Evolutionary conservation across 2,329 filamentous ascomycete genomes (phyloP), one percentile per base, ranked within the genome.

Genomic region (Verticillium tricorpus): DNA sequence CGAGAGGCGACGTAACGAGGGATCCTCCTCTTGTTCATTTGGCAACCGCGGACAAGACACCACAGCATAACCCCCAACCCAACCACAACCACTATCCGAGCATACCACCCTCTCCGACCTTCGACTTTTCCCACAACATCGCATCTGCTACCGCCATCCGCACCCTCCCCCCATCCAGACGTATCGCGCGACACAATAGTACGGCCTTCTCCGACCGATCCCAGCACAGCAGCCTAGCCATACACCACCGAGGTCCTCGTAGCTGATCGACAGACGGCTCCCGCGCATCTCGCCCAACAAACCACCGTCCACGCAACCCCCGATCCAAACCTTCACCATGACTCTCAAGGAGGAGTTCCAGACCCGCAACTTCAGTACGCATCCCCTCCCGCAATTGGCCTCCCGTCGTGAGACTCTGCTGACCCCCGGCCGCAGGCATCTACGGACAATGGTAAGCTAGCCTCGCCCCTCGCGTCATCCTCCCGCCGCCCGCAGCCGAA

Each of bases 361-460:
- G 73, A 89, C 87, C 64, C 82, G 88, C 71, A 91, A 91, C 78
- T 91, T 91, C 78, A 91, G 88, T 90, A 81, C 71, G 87, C 79
- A 61, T 61, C 32, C 63, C 40, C 35, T 57, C n/a, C 40, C 34
- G 22, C 40, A 54, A 58, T 69, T 60, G 66, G 17, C 17, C 25
- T 45, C 64, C 32, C 28, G 28, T 63, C 22, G 52, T 19, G 37
- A 56, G 11, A 17, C 12, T 60, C 39, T 45, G 52, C 56, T 66
- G 68, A 76, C 82, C 70, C 80, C 70, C 54, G 56, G 62, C 35
- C 62, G 62, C 68, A 90, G 88, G 88, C 77, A 90, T 90, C 77
- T 90, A 90, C 71, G 88, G 85, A 76, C 88, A 90, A 88, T 90
- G 88, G 88, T 90, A 82, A 82, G 85, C 73, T 61, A 52, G 40